Conservation (phyloP, 306 rosid genomes). For the Cicer bijugum region DNA sequence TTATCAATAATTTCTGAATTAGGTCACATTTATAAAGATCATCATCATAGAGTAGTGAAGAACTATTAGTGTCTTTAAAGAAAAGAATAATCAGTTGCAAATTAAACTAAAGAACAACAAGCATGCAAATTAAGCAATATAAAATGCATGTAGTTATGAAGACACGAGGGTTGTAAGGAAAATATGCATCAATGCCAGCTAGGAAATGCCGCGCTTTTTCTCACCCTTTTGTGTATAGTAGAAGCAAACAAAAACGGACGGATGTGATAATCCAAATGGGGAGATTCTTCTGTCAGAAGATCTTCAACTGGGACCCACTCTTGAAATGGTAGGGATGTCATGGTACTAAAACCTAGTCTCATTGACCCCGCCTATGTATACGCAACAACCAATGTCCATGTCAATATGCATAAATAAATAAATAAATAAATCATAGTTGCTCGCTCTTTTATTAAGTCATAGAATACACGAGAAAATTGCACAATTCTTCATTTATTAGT, state of each 20-base stretch:
- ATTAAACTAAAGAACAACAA: neutral
- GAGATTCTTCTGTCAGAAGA: slow-evolving; percentile 70
- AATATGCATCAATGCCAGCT: slow-evolving; percentile 48
- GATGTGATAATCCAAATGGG: slow-evolving; percentile 53
- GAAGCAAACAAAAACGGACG: slow-evolving; percentile 51
- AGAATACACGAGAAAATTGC: no score
- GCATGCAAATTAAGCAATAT: neutral
- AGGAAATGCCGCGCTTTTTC: slow-evolving; percentile 43
- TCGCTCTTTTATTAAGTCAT: neutral
- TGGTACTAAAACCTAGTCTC: slow-evolving; percentile 39
- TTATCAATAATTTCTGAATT: slow-evolving; percentile 31
- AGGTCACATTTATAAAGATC: slow-evolving; percentile 14
- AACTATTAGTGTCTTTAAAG: neutral
- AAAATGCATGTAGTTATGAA: neutral
- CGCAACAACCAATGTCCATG: neutral
- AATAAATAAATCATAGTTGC: neutral
- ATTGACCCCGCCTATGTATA: slow-evolving; percentile 15
- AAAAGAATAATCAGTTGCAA: neutral
- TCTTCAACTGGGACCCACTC: slow-evolving; percentile 54
- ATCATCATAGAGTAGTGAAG: neutral
- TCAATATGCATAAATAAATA: slow-evolving; percentile 3
- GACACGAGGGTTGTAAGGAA: slow-evolving; percentile 42
- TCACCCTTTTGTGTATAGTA: slow-evolving; percentile 12
- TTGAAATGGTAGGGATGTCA: slow-evolving; percentile 39
- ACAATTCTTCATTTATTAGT: no score